Percentiles rank a stretch among this genome's conserved stretches.
phyloP scores from a whole-genome alignment of 768 basidiomycete species.

The Hydnum rufescens region DNA sequence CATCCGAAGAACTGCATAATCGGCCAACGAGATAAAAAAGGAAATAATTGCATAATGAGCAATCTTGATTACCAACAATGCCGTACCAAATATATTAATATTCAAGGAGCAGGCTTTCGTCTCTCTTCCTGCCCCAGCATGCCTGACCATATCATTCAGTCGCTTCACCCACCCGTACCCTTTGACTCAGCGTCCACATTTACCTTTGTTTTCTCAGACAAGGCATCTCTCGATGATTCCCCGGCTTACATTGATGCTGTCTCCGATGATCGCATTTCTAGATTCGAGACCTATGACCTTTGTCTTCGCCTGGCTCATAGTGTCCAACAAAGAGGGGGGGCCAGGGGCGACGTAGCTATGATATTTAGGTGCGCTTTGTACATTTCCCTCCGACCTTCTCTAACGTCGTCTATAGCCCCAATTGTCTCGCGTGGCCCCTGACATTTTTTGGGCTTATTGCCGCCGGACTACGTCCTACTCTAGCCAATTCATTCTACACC shows the following conservation, averaged over 20 bases:
- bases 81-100: no score
- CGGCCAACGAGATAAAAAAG: no score
- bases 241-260: slow-evolving; percentile 1
- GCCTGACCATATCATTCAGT: no score
- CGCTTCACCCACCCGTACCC: no score
- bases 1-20: no score
- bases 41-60: no score
- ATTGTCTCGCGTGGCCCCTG: slow-evolving; percentile 16
- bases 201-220: neutral
- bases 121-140: no score
- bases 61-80: no score
- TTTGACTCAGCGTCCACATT: no score
- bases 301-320: neutral
- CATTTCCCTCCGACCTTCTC: neutral
- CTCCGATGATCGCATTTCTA: neutral
- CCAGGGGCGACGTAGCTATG: no score
- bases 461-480: slow-evolving; percentile 14
- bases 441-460: slow-evolving; percentile 10
- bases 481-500: slow-evolving; percentile 17
- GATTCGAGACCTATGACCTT: neutral
- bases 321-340: slow-evolving; percentile 11
- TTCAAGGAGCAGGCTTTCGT: no score
- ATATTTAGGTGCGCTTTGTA: slow-evolving; percentile 13
- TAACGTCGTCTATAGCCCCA: slow-evolving; percentile 9
- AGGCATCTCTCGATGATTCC: neutral